These are phyloP conservation scores for Pseudonitzschia multiseries DNA, from an alignment of 108 stramenopile genomes.

Conservation along the genomic window DNA sequence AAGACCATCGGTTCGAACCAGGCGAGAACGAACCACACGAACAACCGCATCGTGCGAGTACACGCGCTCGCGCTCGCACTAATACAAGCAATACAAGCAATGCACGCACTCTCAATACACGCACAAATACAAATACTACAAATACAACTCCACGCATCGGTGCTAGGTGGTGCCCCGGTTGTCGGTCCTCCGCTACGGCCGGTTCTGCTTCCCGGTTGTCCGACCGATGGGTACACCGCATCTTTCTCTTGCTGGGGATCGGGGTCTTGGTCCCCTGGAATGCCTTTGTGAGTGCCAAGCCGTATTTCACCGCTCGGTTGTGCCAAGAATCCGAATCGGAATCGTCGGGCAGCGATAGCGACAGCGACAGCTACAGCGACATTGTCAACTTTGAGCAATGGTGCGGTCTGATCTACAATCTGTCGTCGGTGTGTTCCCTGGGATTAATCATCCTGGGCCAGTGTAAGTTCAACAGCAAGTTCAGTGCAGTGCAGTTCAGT, in stretches of 20 bases:
- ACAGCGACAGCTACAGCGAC: no score
- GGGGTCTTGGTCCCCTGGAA: conserved; percentile 72
- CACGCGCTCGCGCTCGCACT: no score
- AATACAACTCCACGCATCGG: no score
- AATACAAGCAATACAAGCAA: no score
- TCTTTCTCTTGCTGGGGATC: conserved; percentile 23
- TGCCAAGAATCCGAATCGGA: conserved; percentile 26
- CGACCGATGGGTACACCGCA: background rate
- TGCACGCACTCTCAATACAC: no score
- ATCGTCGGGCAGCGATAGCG: conserved; percentile 8
- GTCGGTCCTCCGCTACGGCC: background rate
- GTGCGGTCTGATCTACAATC: conserved; percentile 54
- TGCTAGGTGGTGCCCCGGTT: background rate
- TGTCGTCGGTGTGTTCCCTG: conserved; percentile 43
- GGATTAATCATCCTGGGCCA: conserved; percentile 23
- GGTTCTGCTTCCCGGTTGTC: background rate
- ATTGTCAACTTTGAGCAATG: conserved; percentile 41
- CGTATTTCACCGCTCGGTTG: conserved; percentile 52
- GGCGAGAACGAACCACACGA: no score
- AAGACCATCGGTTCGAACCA: no score
- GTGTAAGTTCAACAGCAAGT: no score
- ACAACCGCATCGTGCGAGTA: no score
- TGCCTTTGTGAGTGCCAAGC: conserved; percentile 60
- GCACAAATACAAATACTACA: no score
- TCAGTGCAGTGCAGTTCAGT: no score